Conservation (phyloP, 768 basidiomycete species). For the Suillus hirtellus region DNA sequence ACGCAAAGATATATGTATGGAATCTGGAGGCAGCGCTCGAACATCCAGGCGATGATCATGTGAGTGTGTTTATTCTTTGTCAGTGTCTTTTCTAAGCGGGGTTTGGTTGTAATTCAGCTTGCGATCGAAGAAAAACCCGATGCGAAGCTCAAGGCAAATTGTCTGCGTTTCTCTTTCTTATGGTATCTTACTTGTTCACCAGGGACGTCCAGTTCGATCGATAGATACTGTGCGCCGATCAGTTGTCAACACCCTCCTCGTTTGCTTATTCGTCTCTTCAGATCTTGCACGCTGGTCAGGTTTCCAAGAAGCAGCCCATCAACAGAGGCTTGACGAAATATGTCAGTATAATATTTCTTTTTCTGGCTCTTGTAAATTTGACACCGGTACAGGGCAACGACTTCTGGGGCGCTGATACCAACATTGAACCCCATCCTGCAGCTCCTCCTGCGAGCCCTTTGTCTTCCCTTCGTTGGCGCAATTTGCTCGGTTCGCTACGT, state of each 20-base stretch:
- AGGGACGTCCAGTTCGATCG: not conserved
- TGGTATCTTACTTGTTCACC: not conserved
- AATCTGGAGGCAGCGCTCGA: constrained; percentile 46
- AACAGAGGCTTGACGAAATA: not conserved
- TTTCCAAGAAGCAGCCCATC: not conserved
- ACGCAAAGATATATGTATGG: constrained; percentile 79
- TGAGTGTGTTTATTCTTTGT: not conserved
- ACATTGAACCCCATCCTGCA: not conserved
- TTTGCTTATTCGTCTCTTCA: not conserved
- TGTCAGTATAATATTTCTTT: not conserved
- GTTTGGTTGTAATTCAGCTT: not conserved
- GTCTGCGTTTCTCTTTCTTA: no score
- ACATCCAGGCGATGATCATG: not conserved
- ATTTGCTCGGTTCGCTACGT: not conserved
- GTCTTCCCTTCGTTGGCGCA: not conserved
- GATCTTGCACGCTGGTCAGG: not conserved
- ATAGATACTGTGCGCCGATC: not conserved
- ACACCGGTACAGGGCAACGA: not conserved
- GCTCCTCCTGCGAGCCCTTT: not conserved
- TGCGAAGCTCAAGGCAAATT: not conserved
- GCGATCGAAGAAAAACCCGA: not conserved
- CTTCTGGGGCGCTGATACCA: not conserved
- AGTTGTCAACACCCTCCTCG: not conserved
- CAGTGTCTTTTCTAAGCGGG: not conserved
- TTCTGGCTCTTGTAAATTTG: not conserved